Base-by-base conservation (phyloP, 129 eudicot species). In the Helianthus tuberosus region DNA sequence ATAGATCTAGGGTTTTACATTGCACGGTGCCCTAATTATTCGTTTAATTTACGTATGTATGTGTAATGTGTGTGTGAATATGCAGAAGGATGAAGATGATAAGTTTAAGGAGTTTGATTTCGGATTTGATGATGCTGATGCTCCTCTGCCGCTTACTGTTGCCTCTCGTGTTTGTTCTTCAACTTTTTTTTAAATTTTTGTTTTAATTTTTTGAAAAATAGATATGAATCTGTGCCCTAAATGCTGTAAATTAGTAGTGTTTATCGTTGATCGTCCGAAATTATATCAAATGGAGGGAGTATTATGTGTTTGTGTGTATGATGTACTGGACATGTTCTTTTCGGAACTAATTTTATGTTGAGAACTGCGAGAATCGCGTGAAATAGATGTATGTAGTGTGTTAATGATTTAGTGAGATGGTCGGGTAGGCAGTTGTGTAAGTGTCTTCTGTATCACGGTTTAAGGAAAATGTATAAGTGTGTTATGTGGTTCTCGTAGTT, bases 61-160 rank as follows among this genome's bases (percentile, higher is more conserved):
- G 46, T 8, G 9, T 48, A 11, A 38, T 68, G 6, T 68, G 53
- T 46, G 47, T 74, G 20, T 75, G 55, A 69, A 72, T 60, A 80
- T 89, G 90, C 89, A 89, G 91, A 86, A 84, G 81, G 92, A 87
- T 64, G 96, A 84, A 63, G 85, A 79, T 5, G 96, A 92, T 7
- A 86, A 82, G 63, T 68, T 5, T 53, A 85, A 83, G 75, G 91
- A 76, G n/a, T 78, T 71, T 60, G 96, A 84, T 77, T 80, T 74
- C 72, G 91, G 89, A 77, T 77, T 80, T 60, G 89, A 83, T 52
- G 98, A 89, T 61, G 74, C 81, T 29, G 98, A 83, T 58, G 59
- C 83, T 84, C 86, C 93, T 49, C 77, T 86, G 71, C 92, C 97
- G 64, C 93, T 93, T 32, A 82, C 95, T 62, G 96, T 94, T 74